These are phyloP conservation scores for Pulveroboletus sp. DNA, from an alignment of 768 basidiomycete genomes.

Conservation along the genomic window DNA sequence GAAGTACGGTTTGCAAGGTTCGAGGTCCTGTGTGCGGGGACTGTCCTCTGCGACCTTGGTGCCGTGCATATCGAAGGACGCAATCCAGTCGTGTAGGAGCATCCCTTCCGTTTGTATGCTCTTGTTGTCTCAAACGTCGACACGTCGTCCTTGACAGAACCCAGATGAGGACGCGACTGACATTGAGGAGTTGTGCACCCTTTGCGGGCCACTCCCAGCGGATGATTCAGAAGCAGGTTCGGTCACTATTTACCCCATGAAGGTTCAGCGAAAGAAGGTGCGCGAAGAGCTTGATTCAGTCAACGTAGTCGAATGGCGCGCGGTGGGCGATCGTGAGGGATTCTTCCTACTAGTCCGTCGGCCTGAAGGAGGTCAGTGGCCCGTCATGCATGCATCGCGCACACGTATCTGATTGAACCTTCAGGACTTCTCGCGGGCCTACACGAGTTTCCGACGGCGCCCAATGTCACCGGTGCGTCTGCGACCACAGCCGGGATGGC, in stretches of 20 bases:
- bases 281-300: constrained; percentile 84
- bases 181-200: constrained; percentile 71
- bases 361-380: constrained; percentile 69
- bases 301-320: constrained; percentile 79
- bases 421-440: constrained; percentile 87
- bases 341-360: constrained; percentile 77
- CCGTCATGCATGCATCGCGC: not conserved
- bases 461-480: constrained; percentile 45
- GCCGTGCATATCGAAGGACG: constrained; percentile 51
- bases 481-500: constrained; percentile 33
- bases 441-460: constrained; percentile 76
- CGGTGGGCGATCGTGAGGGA: constrained; percentile 36
- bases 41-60: constrained; percentile 71
- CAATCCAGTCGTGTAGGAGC: constrained; percentile 12
- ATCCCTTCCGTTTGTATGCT: not conserved
- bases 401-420: not conserved
- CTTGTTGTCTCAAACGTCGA: not conserved
- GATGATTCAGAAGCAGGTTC: constrained; percentile 15
- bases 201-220: constrained; percentile 58
- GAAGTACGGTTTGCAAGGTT: constrained; percentile 88
- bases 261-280: constrained; percentile 73
- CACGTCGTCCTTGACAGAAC: not conserved
- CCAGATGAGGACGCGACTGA: constrained; percentile 36
- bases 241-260: constrained; percentile 87
- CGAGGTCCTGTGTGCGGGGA: constrained; percentile 67